A percentile compares a stretch with the other conserved stretches of the same genome.
These are phyloP conservation scores for Fusarium sp. DNA, from an alignment of 2,329 filamentous ascomycete genomes.

Conservation along the genomic window DNA sequence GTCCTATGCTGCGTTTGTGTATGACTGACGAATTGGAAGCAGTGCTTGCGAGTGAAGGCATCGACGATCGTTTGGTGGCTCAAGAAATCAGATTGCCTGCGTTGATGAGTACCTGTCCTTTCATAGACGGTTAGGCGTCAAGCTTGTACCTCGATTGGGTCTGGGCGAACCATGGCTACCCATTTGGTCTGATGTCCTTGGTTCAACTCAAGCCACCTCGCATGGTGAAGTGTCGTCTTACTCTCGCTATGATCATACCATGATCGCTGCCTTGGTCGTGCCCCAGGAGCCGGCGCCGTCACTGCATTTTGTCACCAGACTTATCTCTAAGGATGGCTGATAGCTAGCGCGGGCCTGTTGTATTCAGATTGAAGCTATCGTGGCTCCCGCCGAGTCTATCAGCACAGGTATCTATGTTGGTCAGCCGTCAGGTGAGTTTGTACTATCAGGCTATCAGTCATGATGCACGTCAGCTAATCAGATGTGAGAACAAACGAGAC, in stretches of 20 bases:
- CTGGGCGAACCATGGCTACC: neutral
- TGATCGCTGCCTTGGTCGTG: neutral
- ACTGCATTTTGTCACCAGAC: too few species aligned
- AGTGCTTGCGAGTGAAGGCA: neutral
- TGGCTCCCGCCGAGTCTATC: neutral
- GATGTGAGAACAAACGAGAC: neutral
- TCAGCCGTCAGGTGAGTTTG: neutral
- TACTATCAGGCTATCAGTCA: too few species aligned
- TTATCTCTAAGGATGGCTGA: fast-evolving
- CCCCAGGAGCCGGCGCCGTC: neutral
- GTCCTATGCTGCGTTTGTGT: conserved; percentile 19
- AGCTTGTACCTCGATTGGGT: conserved; percentile 4
- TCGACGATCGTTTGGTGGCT: neutral
- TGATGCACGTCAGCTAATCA: neutral
- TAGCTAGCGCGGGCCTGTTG: neutral
- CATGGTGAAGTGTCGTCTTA: neutral
- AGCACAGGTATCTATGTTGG: neutral
- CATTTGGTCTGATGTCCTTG: neutral
- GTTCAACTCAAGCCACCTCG: neutral
- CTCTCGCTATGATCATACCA: neutral
- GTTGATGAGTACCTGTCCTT: conserved; percentile 3
- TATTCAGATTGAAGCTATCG: neutral
- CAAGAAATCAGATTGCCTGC: neutral
- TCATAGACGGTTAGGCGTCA: neutral
- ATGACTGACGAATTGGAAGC: conserved; percentile 28